Conservation (phyloP, 345 rosid species). For the Combretum micranthum region DNA sequence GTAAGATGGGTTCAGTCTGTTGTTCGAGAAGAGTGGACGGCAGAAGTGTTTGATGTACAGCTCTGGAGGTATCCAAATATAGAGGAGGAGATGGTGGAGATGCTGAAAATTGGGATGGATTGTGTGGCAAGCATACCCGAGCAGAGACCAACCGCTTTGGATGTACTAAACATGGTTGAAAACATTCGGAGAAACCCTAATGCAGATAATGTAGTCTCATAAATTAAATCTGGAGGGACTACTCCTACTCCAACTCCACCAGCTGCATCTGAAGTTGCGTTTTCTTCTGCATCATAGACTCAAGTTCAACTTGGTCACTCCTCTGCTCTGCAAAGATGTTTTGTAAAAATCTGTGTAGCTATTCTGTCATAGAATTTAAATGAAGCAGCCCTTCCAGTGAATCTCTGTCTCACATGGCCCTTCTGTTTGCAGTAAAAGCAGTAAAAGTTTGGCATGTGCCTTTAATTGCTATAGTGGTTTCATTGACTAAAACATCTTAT, state of each 20-base stretch:
- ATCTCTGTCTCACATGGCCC: no score
- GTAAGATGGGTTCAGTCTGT: slow-evolving; percentile 98
- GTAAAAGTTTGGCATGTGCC: no score
- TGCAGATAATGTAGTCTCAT: slow-evolving; percentile 37
- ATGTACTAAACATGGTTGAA: slow-evolving; percentile 69
- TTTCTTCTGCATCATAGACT: no score
- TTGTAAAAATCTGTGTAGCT: no score
- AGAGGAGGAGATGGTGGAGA: slow-evolving; percentile 97
- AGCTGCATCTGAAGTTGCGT: no score
- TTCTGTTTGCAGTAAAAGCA: no score
- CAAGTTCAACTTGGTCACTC: no score
- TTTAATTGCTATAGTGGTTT: no score
- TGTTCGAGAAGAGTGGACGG: slow-evolving; percentile 97
- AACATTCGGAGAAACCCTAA: slow-evolving; percentile 37
- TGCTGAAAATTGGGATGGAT: slow-evolving; percentile 92
- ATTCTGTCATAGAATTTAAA: no score
- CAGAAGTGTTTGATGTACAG: slow-evolving; percentile 89
- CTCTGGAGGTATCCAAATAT: slow-evolving; percentile 80
- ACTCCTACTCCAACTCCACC: slow-evolving; percentile 25
- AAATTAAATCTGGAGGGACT: slow-evolving; percentile 43
- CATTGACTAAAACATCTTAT: no score
- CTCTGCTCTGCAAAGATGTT: no score
- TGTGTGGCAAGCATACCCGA: slow-evolving; percentile 79
- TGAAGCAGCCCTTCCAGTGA: no score
- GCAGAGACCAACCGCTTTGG: slow-evolving; percentile 77